These are phyloP conservation scores for Geranium incanum DNA, from an alignment of 441 rosid genomes.

Conservation along the genomic window DNA sequence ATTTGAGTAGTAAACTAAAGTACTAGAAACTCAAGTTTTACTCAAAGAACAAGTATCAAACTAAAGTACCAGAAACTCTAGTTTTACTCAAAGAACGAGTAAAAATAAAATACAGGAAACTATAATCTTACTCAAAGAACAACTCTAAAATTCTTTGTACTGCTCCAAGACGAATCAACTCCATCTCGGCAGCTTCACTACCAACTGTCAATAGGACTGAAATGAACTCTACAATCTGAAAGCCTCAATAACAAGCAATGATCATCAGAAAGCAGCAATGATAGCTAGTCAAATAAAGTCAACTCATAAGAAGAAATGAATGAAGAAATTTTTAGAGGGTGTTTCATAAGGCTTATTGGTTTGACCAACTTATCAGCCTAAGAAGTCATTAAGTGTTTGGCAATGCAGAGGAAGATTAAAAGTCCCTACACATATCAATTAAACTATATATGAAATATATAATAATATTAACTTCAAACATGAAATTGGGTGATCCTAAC, in stretches of 20 bases:
- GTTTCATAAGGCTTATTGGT: neutral
- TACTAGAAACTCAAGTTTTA: slow-evolving; percentile 32
- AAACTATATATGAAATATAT: too few relatives aligned
- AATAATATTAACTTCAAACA: too few relatives aligned
- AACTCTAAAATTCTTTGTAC: slow-evolving; percentile 59
- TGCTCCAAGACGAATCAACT: slow-evolving; percentile 66
- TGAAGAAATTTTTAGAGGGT: slow-evolving; percentile 7
- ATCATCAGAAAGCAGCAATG: slow-evolving; percentile 6
- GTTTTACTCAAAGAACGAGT: slow-evolving; percentile 71
- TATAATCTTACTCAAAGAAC: slow-evolving; percentile 74
- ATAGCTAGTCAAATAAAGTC: slow-evolving; percentile 11
- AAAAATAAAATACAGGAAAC: slow-evolving; percentile 9
- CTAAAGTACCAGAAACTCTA: slow-evolving; percentile 6
- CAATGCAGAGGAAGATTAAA: too few relatives aligned
- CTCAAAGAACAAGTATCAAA: slow-evolving; percentile 50
- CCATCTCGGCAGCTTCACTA: slow-evolving; percentile 80
- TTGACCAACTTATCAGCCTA: neutral
- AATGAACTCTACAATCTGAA: slow-evolving; percentile 87
- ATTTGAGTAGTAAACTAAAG: slow-evolving; percentile 28
- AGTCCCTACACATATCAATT: too few relatives aligned
- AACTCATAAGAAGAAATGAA: slow-evolving; percentile 9
- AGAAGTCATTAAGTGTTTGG: neutral
- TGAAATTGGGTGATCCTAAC: neutral
- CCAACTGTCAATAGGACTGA: slow-evolving; percentile 78
- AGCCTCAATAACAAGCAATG: slow-evolving; percentile 13